Evolutionary conservation across 2,329 filamentous ascomycete species (phyloP).

Genomic region (Diaporthe vexans): DNA sequence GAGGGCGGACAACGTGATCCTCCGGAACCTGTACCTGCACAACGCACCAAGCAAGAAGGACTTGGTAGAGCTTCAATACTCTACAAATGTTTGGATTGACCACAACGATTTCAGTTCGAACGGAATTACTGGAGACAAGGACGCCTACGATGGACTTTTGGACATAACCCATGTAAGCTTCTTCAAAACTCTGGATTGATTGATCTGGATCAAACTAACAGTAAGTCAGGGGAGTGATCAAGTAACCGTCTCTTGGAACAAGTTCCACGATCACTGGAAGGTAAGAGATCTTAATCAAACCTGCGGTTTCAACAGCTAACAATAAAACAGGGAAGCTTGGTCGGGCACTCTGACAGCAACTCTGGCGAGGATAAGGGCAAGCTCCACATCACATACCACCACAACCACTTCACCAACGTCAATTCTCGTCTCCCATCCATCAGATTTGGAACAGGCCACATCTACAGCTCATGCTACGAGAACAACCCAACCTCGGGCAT

Average conservation of each 20-base stretch:
- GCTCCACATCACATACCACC: constrained; percentile 64
- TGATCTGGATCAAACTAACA: not conserved
- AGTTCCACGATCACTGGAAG: constrained; percentile 68
- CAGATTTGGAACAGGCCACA: constrained; percentile 63
- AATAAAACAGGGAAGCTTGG: constrained; percentile 56
- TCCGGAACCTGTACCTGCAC: constrained; percentile 68
- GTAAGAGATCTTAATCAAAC: constrained; percentile 44
- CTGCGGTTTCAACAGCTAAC: not conserved
- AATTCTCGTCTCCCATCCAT: constrained; percentile 63
- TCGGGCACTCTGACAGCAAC: constrained; percentile 73
- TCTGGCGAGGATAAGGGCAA: constrained; percentile 55
- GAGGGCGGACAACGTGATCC: constrained; percentile 65
- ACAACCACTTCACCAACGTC: constrained; percentile 62
- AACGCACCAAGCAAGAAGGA: constrained; percentile 65
- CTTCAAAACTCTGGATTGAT: constrained; percentile 3
- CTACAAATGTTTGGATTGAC: constrained; percentile 63
- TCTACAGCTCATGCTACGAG: constrained; percentile 63
- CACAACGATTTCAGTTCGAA: constrained; percentile 65
- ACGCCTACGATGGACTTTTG: constrained; percentile 69
- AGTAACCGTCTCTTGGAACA: constrained; percentile 50
- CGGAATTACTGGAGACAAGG: constrained; percentile 65
- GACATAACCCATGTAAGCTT: constrained; percentile 66
- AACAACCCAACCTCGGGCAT: constrained; percentile 61
- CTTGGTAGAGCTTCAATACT: constrained; percentile 54
- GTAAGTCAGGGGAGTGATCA: constrained; percentile 11